phyloP scores from a whole-genome alignment of 1,284 basidiomycete species.

The Ustilago trichophora region DNA sequence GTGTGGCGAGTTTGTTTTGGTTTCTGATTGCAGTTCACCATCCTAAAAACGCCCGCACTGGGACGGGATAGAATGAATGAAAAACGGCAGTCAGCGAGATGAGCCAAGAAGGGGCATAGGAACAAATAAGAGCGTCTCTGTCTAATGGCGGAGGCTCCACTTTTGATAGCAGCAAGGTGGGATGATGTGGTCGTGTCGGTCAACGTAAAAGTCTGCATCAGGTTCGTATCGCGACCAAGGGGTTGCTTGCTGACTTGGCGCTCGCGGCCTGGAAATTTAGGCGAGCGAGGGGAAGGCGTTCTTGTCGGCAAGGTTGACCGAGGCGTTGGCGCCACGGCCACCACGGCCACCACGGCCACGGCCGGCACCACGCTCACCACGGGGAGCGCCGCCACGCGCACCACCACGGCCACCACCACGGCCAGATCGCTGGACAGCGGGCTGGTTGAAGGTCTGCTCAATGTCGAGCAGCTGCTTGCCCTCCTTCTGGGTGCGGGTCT shows the following conservation, averaged over 20 bases:
- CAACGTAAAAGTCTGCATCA: conserved; percentile 3
- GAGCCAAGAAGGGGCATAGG: no score
- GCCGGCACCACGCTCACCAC: conserved; percentile 47
- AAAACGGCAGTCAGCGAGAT: no score
- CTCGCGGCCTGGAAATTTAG: conserved; percentile 33
- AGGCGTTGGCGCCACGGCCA: conserved; percentile 72
- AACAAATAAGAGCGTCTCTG: conserved; percentile 6
- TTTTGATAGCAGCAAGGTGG: conserved; percentile 4
- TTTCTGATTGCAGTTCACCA: background rate
- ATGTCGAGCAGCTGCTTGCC: conserved; percentile 63
- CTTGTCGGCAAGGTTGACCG: conserved; percentile 69
- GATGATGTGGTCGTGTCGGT: background rate
- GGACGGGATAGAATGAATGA: no score
- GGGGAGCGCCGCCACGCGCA: conserved; percentile 44
- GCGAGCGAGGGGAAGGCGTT: conserved; percentile 64
- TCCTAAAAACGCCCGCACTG: no score
- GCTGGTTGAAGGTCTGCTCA: conserved; percentile 60
- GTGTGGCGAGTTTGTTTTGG: conserved; percentile 6
- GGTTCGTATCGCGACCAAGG: background rate
- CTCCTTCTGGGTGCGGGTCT: conserved; percentile 46
- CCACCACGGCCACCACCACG: conserved; percentile 49
- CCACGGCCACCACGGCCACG: conserved; percentile 69
- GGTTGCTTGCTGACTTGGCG: conserved; percentile 7
- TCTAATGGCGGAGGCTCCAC: background rate
- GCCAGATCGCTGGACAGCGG: conserved; percentile 49